A percentile compares a stretch with the other conserved stretches of the same genome.
Evolutionary conservation across 148 eudicot genomes (phyloP).

Genomic region (Mesembryanthemum crystallinum): DNA sequence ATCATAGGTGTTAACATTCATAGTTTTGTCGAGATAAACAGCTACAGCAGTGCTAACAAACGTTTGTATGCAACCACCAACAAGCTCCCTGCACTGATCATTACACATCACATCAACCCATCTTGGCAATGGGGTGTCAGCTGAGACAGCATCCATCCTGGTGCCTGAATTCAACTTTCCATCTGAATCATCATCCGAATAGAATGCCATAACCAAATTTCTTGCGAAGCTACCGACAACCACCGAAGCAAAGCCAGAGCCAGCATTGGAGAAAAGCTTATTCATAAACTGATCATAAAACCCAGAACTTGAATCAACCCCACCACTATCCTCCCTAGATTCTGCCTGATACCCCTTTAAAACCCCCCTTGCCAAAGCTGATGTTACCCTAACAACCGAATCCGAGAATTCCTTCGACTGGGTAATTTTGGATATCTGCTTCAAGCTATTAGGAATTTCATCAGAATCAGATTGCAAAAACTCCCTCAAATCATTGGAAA

Average conservation of each 20-base stretch:
- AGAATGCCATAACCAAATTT: constrained; percentile 59
- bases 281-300: constrained; percentile 56
- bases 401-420: constrained; percentile 53
- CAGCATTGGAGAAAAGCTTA: constrained; percentile 65
- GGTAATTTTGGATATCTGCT: constrained; percentile 58
- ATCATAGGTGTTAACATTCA: constrained; percentile 67
- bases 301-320: constrained; percentile 29
- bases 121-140: constrained; percentile 16
- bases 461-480: constrained; percentile 63
- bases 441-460: constrained; percentile 66
- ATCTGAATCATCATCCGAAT: constrained; percentile 27
- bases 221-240: constrained; percentile 81
- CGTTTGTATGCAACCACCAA: constrained; percentile 50
- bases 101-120: constrained; percentile 59
- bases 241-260: constrained; percentile 75
- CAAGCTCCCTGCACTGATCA: constrained; percentile 46
- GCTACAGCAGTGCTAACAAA: constrained; percentile 73
- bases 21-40: constrained; percentile 78
- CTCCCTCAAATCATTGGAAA: constrained; percentile 61
- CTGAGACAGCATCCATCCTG: background rate
- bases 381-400: constrained; percentile 40
- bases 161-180: constrained; percentile 1
- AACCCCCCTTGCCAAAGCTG: constrained; percentile 58
- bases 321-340: constrained; percentile 15
- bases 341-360: constrained; percentile 45